Conservation (phyloP, 2,329 filamentous ascomycete genomes). For the Cercospora berteroae region DNA sequence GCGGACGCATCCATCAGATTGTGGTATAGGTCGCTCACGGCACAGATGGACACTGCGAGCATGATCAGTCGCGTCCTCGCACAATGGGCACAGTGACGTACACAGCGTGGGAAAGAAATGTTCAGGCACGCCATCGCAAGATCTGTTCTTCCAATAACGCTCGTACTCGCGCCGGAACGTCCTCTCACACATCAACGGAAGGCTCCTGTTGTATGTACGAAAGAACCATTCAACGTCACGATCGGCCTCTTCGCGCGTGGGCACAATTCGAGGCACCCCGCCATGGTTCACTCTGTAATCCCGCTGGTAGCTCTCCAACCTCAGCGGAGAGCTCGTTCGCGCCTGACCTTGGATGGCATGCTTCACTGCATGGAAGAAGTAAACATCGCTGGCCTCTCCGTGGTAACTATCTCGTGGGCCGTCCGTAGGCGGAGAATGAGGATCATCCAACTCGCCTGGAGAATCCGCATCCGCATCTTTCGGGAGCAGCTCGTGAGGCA, state of each 20-base stretch:
- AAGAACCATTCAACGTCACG: slow-evolving; percentile 8
- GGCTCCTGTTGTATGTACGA: background rate
- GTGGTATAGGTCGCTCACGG: background rate
- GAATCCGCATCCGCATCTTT: background rate
- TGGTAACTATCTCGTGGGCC: slow-evolving; percentile 9
- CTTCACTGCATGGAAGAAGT: slow-evolving; percentile 10
- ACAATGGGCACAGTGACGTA: background rate
- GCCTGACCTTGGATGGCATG: background rate
- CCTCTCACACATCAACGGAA: slow-evolving; percentile 9
- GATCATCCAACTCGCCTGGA: background rate
- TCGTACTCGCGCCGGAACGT: slow-evolving; percentile 10
- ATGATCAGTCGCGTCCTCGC: background rate
- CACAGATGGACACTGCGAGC: slow-evolving; percentile 7
- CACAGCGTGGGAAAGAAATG: slow-evolving; percentile 4
- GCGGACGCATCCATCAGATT: background rate
- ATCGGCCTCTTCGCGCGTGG: slow-evolving; percentile 10
- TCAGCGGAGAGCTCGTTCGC: background rate
- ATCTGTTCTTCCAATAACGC: slow-evolving; percentile 10
- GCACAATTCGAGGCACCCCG: slow-evolving; percentile 7
- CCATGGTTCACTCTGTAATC: background rate
- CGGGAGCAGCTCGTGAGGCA: slow-evolving; percentile 9
- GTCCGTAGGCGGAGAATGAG: background rate
- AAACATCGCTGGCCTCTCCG: slow-evolving; percentile 13
- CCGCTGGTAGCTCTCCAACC: slow-evolving; percentile 8
- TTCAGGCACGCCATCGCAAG: slow-evolving; percentile 4